Evolutionary conservation across 2,329 filamentous ascomycete species (phyloP).

Genomic region (Simplicillium aogashimaense): DNA sequence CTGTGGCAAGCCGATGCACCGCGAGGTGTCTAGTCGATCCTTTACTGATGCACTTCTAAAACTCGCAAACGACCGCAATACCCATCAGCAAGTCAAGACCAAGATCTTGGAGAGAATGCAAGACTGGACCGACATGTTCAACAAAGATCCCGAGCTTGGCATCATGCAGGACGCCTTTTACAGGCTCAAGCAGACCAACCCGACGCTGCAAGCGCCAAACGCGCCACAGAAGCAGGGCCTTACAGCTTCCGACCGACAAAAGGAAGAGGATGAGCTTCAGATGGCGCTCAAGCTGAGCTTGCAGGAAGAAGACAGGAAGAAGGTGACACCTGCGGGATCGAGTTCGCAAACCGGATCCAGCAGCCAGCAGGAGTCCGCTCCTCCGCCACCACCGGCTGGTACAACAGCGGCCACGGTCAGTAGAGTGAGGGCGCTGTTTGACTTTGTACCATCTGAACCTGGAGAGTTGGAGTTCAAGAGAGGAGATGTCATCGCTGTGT

Average conservation of each 20-base stretch:
- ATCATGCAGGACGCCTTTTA: conserved; percentile 96
- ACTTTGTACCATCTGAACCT: conserved; percentile 88
- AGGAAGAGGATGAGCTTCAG: conserved; percentile 94
- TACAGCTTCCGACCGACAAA: conserved; percentile 79
- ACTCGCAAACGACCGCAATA: conserved; percentile 88
- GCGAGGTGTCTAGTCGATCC: conserved; percentile 80
- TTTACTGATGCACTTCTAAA: conserved; percentile 91
- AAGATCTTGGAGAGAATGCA: conserved; percentile 97
- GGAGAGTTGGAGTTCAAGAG: conserved; percentile 95
- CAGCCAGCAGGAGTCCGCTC: conserved; percentile 30
- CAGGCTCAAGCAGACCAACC: conserved; percentile 75
- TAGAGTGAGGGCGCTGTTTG: conserved; percentile 83
- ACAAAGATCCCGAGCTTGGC: conserved; percentile 77
- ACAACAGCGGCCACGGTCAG: conserved; percentile 96
- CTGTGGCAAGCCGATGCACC: conserved; percentile 77
- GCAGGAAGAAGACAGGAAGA: conserved; percentile 69
- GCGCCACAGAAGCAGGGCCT: conserved; percentile 90
- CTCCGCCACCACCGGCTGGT: conserved; percentile 59
- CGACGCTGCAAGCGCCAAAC: conserved; percentile 80
- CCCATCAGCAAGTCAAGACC: conserved; percentile 89
- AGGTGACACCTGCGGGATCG: conserved; percentile 27
- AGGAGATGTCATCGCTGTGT: conserved; percentile 91
- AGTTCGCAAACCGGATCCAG: conserved; percentile 21
- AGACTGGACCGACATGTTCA: conserved; percentile 94
- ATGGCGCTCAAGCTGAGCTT: conserved; percentile 90